These are phyloP conservation scores for Anthracocystis walkeri DNA, from an alignment of 1,284 basidiomycete species.

Conservation along the genomic window DNA sequence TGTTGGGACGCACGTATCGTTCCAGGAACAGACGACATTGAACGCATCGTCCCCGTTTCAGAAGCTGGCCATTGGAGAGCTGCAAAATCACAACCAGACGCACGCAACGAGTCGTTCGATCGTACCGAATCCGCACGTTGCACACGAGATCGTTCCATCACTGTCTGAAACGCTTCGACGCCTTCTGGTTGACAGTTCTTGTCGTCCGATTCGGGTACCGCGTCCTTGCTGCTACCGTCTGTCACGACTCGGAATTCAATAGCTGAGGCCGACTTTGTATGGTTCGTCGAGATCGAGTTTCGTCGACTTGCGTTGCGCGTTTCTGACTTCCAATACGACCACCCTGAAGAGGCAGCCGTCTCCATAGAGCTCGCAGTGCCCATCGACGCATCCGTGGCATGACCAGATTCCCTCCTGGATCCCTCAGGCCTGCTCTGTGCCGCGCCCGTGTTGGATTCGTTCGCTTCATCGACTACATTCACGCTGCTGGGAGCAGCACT, in stretches of 20 bases:
- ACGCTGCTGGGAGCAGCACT: not conserved
- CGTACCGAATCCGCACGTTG: constrained; percentile 8
- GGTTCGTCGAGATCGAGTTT: constrained; percentile 9
- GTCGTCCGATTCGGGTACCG: constrained; percentile 16
- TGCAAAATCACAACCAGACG: not conserved
- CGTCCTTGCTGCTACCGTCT: not conserved
- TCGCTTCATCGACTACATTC: not conserved
- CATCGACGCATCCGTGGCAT: constrained; percentile 4
- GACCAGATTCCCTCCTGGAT: not conserved
- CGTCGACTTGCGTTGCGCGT: constrained; percentile 7
- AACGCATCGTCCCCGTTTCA: not conserved
- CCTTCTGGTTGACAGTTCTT: constrained; percentile 26
- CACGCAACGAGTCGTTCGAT: constrained; percentile 3
- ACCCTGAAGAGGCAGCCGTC: constrained; percentile 13
- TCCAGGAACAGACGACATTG: constrained; percentile 1
- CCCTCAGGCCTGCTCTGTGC: not conserved
- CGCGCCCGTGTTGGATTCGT: too few relatives aligned
- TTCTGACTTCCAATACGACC: constrained; percentile 15
- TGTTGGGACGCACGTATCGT: constrained; percentile 2
- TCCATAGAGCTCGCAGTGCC: constrained; percentile 8
- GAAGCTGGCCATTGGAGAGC: constrained; percentile 9
- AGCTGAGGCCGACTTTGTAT: not conserved
- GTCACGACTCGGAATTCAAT: not conserved
- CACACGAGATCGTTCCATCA: not conserved
- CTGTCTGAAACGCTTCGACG: constrained; percentile 6